These are phyloP conservation scores for Mucor circinelloides DNA, from an alignment of 371 early-diverging fungal genomes.

Conservation along the genomic window DNA sequence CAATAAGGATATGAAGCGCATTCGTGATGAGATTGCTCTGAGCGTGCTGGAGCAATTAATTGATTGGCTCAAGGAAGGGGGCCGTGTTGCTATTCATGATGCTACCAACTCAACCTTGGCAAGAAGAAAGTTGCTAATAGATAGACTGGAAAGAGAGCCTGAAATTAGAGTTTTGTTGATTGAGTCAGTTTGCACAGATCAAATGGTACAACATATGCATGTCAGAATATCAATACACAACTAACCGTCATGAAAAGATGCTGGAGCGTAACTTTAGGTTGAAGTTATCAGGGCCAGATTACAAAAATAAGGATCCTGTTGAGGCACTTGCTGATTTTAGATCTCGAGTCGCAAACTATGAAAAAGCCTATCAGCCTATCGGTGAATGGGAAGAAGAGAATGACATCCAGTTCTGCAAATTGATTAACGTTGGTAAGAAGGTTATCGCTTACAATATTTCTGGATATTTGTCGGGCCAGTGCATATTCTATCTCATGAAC, in stretches of 20 bases:
- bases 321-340: slow-evolving; percentile 78
- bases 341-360: slow-evolving; percentile 79
- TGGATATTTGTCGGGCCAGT: slow-evolving; percentile 81
- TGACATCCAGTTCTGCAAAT: slow-evolving; percentile 79
- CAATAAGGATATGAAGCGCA: slow-evolving; percentile 64
- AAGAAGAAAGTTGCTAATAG: slow-evolving; percentile 65
- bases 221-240: not conserved
- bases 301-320: slow-evolving; percentile 69
- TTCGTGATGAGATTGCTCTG: slow-evolving; percentile 77
- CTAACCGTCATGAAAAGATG: slow-evolving; percentile 30
- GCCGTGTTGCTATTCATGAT: slow-evolving; percentile 88
- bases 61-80: slow-evolving; percentile 69
- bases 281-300: slow-evolving; percentile 86
- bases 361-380: slow-evolving; percentile 81
- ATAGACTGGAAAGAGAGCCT: slow-evolving; percentile 63
- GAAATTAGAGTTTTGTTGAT: slow-evolving; percentile 60
- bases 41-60: slow-evolving; percentile 81
- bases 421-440: slow-evolving; percentile 85
- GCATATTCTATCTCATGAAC: slow-evolving; percentile 89
- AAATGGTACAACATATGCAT: slow-evolving; percentile 23
- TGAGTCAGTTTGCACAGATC: slow-evolving; percentile 83
- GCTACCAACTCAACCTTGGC: slow-evolving; percentile 86
- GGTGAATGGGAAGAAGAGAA: slow-evolving; percentile 75
- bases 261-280: slow-evolving; percentile 78
- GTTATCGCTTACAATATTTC: slow-evolving; percentile 82